Evolutionary conservation across 2,329 filamentous ascomycete genomes (phyloP).

Genomic region (Epichloe aotearoae): DNA sequence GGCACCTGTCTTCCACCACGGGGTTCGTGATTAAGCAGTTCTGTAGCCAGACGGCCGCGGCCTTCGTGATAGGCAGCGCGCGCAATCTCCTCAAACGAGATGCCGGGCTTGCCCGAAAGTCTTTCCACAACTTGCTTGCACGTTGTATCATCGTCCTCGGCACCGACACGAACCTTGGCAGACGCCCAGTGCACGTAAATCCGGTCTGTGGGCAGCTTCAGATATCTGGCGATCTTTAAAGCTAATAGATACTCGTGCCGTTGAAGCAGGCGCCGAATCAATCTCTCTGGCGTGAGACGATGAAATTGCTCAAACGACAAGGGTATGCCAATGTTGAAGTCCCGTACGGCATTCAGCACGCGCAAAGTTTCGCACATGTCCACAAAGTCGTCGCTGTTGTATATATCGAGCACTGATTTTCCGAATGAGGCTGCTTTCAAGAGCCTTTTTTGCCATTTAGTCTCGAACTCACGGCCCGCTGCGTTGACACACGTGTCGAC

Average conservation of each 20-base stretch:
- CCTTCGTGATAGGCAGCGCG: constrained; percentile 91
- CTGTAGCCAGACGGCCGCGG: constrained; percentile 72
- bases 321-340: constrained; percentile 80
- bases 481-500: constrained; percentile 91
- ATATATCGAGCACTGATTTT: constrained; percentile 92
- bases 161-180: constrained; percentile 76
- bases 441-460: constrained; percentile 88
- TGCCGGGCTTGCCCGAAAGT: constrained; percentile 74
- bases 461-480: constrained; percentile 80
- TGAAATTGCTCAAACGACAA: constrained; percentile 91
- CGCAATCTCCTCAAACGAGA: constrained; percentile 92
- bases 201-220: constrained; percentile 71
- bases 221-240: constrained; percentile 73
- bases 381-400: constrained; percentile 97
- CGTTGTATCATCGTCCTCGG: constrained; percentile 76
- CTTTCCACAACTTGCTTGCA: constrained; percentile 79
- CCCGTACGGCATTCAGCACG: constrained; percentile 83
- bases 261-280: constrained; percentile 77
- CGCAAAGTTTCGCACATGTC: constrained; percentile 93
- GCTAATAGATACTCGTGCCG: constrained; percentile 86
- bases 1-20: constrained; percentile 93
- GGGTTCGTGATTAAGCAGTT: constrained; percentile 85
- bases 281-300: constrained; percentile 73
- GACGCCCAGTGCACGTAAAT: constrained; percentile 97
- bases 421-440: constrained; percentile 96